Base-by-base conservation (phyloP, 768 basidiomycete species). In the Boletus rubroflammeus region DNA sequence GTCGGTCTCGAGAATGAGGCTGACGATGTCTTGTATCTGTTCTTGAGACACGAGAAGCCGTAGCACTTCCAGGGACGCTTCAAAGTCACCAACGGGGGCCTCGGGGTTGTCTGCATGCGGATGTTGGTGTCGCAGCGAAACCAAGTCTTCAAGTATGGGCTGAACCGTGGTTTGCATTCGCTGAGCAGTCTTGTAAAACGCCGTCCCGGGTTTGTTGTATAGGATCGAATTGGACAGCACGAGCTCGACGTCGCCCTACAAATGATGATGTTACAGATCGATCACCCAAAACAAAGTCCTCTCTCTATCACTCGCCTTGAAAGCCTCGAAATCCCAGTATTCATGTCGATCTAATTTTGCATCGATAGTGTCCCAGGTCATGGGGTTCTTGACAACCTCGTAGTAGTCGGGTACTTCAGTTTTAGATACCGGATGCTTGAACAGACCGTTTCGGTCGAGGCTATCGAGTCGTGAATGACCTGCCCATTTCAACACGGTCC, bases 341-440 rank as follows among this genome's bases (percentile, higher is more conserved):
- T 88, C 82, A 55, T 91, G 86, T 34, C 78, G 76, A 48, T 95
- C 88, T 29, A 99, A 75, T 68, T 91, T 96, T 28, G 73, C 71
- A 43, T 91, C 86, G 64, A 99, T 96, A 28, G 77, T 78, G 13
- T 77, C 78, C 85, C 95, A 94, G 56, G 86, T 88, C 92, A 97
- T 97, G 0, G 97, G 97, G 4, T 79, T 75, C 62, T 84, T 79
- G 63, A 99, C 79, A 34, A 97, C 76, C 43, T 92, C 87, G 64
- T 88, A 93, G 67, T 99, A 99, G 65, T 98, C 95, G 1, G 90
- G 90, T 0, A 95, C 92, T 38, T 88, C 82, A 1, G 72, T 74
- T 60, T 76, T 84, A 39, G 84, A 86, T 35, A 98, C 93, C 0
- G 95, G 93, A 55, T 86, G 82, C 55, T 82, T 82, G 73, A 98